Evolutionary conservation across 2,329 filamentous ascomycete genomes (phyloP), one percentile per base, ranked within the genome.

Genomic region (Phyllosticta paracitricarpa): DNA sequence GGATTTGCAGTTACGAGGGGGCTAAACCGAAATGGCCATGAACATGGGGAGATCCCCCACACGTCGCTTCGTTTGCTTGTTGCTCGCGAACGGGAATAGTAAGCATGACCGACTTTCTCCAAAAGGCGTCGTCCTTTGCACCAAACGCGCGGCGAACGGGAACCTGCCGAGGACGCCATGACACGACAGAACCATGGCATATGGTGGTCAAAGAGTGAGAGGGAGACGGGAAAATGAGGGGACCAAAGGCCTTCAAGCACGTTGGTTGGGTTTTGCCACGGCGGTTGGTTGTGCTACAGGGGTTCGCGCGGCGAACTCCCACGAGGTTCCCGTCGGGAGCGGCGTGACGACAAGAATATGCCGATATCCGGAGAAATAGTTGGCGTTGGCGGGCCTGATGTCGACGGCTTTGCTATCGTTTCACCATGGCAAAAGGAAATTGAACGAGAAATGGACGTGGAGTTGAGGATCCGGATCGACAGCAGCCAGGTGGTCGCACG

Each of bases 371-470:
- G 33, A 40, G 14, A 40, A 22, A 40, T 40, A 40, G 7, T 40
- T 40, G 33, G 33, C 4, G 33, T 40, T 40, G 33, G 33, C 10
- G 14, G 33, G 33, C 33, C 33, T 40, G 14, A 40, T 40, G 33
- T 40, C 33, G 33, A 40, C 33, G 33, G 14, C 10, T 9, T 14
- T 48, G 54, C 58, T 24, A 60, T 56, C 30, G 58, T 60, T 60
- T 60, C 58, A 60, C 58, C 53, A 51, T 10, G 33, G n/a, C 22
- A 40, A 60, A 60, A 48, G 30, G 26, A 33, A 60, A 51, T 52
- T 25, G 51, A 53, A 56, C 58, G 58, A 26, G 30, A 52, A 12
- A 28, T 24, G 12, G 53, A 14, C 24, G 53, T 22, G 19, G 22
- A 55, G 25, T 10, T 25, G 26, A 54, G n/a, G n/a, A 48, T 35